Evolutionary conservation across 305 asterid species (phyloP).

Genomic region (Euphrasia arctica): DNA sequence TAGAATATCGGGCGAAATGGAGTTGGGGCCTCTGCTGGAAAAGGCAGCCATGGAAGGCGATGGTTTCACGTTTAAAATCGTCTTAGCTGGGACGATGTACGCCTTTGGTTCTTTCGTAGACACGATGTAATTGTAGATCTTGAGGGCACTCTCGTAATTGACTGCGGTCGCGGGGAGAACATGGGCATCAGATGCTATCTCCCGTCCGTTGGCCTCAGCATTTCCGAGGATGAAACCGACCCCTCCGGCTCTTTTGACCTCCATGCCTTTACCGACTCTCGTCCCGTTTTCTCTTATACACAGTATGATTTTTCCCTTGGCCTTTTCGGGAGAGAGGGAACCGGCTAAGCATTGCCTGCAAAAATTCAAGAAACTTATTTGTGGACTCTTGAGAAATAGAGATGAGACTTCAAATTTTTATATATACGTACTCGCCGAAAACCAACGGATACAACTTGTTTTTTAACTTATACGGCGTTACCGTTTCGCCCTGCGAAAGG

Average conservation of each 20-base stretch:
- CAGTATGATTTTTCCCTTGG: slow-evolving; percentile 69
- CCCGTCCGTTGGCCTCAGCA: slow-evolving; percentile 51
- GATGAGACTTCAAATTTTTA: too few relatives aligned
- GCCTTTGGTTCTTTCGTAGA: slow-evolving; percentile 52
- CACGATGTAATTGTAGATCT: slow-evolving; percentile 48
- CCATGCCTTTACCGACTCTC: slow-evolving; percentile 69
- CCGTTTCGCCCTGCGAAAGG: slow-evolving; percentile 64
- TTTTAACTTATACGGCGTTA: slow-evolving; percentile 53
- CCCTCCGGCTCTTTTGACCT: slow-evolving; percentile 90
- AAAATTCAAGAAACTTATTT: too few relatives aligned
- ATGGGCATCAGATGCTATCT: slow-evolving; percentile 58
- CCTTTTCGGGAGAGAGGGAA: slow-evolving; percentile 57
- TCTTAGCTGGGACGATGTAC: slow-evolving; percentile 42
- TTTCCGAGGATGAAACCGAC: slow-evolving; percentile 67
- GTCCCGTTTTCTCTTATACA: slow-evolving; percentile 73
- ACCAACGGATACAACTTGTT: slow-evolving; percentile 59
- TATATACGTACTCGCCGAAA: slow-evolving; percentile 26
- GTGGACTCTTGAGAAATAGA: too few relatives aligned
- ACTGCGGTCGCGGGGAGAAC: slow-evolving; percentile 83
- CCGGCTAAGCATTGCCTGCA: slow-evolving; percentile 45
- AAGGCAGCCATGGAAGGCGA: slow-evolving; percentile 86
- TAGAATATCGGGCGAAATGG: slow-evolving; percentile 58
- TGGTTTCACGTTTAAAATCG: slow-evolving; percentile 46
- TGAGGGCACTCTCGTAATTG: slow-evolving; percentile 35
- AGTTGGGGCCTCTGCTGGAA: slow-evolving; percentile 81